Evolutionary conservation across 805 yeast genomes (phyloP).

Genomic region (Monosporozyma servazzii): DNA sequence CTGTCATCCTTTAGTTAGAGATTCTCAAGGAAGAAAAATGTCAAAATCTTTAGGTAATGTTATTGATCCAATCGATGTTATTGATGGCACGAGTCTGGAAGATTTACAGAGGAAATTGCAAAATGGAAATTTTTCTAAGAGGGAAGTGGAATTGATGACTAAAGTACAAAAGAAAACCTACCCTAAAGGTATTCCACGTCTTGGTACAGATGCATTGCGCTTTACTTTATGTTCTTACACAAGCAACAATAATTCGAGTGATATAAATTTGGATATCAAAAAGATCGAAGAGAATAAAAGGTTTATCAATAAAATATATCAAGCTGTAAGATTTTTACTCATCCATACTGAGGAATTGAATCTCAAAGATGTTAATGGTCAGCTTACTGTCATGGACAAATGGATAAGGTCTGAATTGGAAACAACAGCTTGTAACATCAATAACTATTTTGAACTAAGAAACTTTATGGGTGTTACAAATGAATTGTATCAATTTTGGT

Average conservation of each 20-base stretch:
- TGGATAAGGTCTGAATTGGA: constrained; percentile 87
- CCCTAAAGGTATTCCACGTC: constrained; percentile 95
- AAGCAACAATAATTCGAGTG: constrained; percentile 96
- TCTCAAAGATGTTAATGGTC: background rate
- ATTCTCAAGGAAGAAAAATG: constrained; percentile 98
- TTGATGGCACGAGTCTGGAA: constrained; percentile 71
- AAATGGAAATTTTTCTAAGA: constrained; percentile 76
- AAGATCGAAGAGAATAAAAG: constrained; percentile 97
- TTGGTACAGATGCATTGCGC: constrained; percentile 97
- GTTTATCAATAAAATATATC: constrained; percentile 97
- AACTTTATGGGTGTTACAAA: constrained; percentile 81
- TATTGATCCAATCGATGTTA: constrained; percentile 89
- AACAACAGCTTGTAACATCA: constrained; percentile 50
- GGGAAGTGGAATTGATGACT: constrained; percentile 74
- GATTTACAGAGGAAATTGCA: constrained; percentile 64
- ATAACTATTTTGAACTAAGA: constrained; percentile 61
- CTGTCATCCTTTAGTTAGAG: constrained; percentile 97
- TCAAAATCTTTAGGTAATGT: constrained; percentile 96
- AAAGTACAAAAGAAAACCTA: constrained; percentile 78
- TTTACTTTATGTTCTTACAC: constrained; percentile 96
- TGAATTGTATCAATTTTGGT: constrained; percentile 85
- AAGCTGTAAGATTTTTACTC: constrained; percentile 74
- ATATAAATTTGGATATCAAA: constrained; percentile 85
- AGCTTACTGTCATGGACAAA: constrained; percentile 52
- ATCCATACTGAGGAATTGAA: background rate